A percentile compares a stretch with the other conserved stretches of the same genome.
Conservation (phyloP, 306 rosid genomes). For the Trifolium repens region DNA sequence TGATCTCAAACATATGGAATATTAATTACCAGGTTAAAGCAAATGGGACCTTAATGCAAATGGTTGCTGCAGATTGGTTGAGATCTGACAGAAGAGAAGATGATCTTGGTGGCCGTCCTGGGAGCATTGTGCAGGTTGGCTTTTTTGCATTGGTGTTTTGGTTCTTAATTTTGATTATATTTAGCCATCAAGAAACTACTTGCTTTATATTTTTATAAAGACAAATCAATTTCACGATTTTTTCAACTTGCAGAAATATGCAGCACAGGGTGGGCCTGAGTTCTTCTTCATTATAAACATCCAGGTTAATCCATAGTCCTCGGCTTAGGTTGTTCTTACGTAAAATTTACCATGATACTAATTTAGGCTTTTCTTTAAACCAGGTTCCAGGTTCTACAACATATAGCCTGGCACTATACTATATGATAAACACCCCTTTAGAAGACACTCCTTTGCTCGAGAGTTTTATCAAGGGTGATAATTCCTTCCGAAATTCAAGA, state of each 20-base stretch:
- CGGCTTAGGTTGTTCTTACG: slow-evolving; percentile 20
- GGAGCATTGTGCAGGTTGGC: slow-evolving; percentile 85
- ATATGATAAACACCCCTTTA: slow-evolving; percentile 80
- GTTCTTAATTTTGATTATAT: slow-evolving; percentile 36
- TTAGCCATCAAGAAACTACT: slow-evolving; percentile 36
- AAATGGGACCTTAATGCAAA: slow-evolving; percentile 81
- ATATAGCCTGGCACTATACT: slow-evolving; percentile 78
- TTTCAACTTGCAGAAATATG: slow-evolving; percentile 69
- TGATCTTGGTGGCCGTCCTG: slow-evolving; percentile 80
- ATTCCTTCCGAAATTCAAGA: slow-evolving; percentile 83
- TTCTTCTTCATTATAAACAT: slow-evolving; percentile 90
- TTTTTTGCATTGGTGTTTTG: slow-evolving; percentile 16
- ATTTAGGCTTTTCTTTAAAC: slow-evolving; percentile 30
- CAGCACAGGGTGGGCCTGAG: slow-evolving; percentile 75
- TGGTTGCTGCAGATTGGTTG: slow-evolving; percentile 98
- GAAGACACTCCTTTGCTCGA: slow-evolving; percentile 73
- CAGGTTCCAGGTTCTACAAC: slow-evolving; percentile 87
- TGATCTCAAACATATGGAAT: slow-evolving; percentile 35
- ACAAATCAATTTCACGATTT: slow-evolving; percentile 34
- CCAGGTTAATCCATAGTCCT: slow-evolving; percentile 56
- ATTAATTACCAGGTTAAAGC: slow-evolving; percentile 70
- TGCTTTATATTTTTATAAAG: slow-evolving; percentile 21
- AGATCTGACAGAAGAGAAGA: slow-evolving; percentile 88
- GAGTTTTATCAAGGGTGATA: slow-evolving; percentile 80
- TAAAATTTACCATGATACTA: slow-evolving; percentile 21